phyloP scores from a whole-genome alignment of 768 basidiomycete genomes.

The Lactifluus subvellereus region DNA sequence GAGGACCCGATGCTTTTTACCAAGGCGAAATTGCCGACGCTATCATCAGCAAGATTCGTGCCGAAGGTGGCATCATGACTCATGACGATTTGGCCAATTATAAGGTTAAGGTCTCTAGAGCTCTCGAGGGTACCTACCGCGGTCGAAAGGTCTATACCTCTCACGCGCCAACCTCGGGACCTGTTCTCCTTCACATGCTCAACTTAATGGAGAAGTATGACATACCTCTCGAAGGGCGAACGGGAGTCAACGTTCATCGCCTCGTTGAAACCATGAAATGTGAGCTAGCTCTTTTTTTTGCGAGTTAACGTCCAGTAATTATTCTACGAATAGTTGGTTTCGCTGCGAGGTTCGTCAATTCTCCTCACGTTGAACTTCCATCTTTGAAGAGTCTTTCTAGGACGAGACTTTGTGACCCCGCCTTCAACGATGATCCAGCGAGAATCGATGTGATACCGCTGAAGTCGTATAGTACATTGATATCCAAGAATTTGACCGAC shows the following conservation, averaged over 20 bases:
- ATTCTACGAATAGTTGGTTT: slow-evolving; percentile 46
- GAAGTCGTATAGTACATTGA: slow-evolving; percentile 56
- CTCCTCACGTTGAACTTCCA: neutral
- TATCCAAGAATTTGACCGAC: slow-evolving; percentile 73
- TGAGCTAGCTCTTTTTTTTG: slow-evolving; percentile 32
- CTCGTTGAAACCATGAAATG: slow-evolving; percentile 83
- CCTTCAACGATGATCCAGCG: slow-evolving; percentile 50
- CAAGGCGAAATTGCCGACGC: slow-evolving; percentile 81
- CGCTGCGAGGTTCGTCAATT: slow-evolving; percentile 46
- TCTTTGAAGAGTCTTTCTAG: slow-evolving; percentile 36
- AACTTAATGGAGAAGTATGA: slow-evolving; percentile 80
- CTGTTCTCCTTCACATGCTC: slow-evolving; percentile 87
- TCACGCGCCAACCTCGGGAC: slow-evolving; percentile 80
- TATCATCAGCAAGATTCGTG: slow-evolving; percentile 61
- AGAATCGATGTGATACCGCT: slow-evolving; percentile 61
- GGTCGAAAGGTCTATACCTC: slow-evolving; percentile 79
- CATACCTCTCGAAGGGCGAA: slow-evolving; percentile 43
- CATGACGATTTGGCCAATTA: slow-evolving; percentile 70
- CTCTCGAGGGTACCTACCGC: slow-evolving; percentile 72
- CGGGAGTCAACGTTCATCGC: slow-evolving; percentile 68
- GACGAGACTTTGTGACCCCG: slow-evolving; percentile 77
- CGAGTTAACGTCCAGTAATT: neutral
- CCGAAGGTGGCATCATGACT: slow-evolving; percentile 76
- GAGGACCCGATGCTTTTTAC: slow-evolving; percentile 83
- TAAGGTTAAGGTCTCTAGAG: slow-evolving; percentile 58